Base-by-base conservation (phyloP, 768 basidiomycete genomes). In the Filobasidium floriforme region DNA sequence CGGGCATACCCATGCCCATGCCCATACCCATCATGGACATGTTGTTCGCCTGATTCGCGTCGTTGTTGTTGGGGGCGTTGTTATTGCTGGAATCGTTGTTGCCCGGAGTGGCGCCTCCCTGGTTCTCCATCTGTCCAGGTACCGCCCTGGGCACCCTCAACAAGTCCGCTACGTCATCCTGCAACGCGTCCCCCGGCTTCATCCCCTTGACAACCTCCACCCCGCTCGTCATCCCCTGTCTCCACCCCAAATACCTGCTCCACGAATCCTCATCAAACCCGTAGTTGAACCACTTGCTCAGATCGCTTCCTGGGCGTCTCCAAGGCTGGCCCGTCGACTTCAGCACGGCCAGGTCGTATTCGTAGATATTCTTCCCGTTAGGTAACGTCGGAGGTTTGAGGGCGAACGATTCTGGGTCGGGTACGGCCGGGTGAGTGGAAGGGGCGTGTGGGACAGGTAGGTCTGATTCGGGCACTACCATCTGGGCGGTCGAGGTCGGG, bases 221-320 rank as follows among this genome's bases (percentile, higher is more conserved):
- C 7, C 76, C 76, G n/a, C 66, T 72, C 37, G 73, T 73, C 76
- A 79, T 78, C 43, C 78, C 79, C 37, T 68, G 65, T 59, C 74
- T 70, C 43, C 70, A 76, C n/a, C 74, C 65, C 61, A 76, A 68
- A 65, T 94, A 99, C 49, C 87, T 87, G 74, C 91, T 89, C 92
- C 92, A 99, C 41, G 89, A 89, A 18, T 90, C 84, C 79, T 99
- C 96, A 78, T 99, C 96, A 73, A 98, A 98, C 0, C 96, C 96
- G 72, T 96, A 98, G 79, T 99, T 98, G 80, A 99, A 99, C 89
- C 92, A 99, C 80, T 97, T 93, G 71, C 89, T 88, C 68, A 96
- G 82, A 81, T 96, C 92, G 4, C 89, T 87, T 41, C 96, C 96
- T 9, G 92, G 89, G 66, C 87, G 80, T 68, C 96, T 82, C 96